phyloP scores from a whole-genome alignment of 305 asterid genomes.

The Fraxinus platypoda region DNA sequence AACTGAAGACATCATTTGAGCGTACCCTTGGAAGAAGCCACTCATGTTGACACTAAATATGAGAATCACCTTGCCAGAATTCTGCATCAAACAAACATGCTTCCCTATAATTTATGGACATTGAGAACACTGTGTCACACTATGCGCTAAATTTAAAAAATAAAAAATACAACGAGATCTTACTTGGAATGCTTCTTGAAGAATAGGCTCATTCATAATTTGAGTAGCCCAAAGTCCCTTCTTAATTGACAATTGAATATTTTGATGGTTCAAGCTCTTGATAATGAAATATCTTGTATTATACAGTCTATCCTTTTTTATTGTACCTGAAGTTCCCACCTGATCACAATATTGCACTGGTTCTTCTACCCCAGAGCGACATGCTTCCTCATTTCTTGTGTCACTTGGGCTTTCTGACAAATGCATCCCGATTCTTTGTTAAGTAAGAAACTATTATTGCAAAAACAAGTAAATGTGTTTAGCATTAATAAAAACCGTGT shows the following conservation, averaged over 20 bases:
- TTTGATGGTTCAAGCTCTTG: constrained; percentile 91
- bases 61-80: constrained; percentile 88
- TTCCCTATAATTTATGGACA: constrained; percentile 28
- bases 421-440: constrained; percentile 24
- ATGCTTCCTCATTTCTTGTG: constrained; percentile 46
- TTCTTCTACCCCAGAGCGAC: constrained; percentile 55
- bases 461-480: constrained; percentile 14
- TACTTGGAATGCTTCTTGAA: constrained; percentile 94
- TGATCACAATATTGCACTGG: constrained; percentile 41
- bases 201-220: constrained; percentile 94
- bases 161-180: constrained; percentile 40
- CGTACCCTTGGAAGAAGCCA: constrained; percentile 97
- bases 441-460: constrained; percentile 21
- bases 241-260: constrained; percentile 71
- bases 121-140: constrained; percentile 12
- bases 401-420: constrained; percentile 48
- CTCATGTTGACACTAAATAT: constrained; percentile 98
- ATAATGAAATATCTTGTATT: constrained; percentile 78
- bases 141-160: constrained; percentile 33
- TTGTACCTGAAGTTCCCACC: constrained; percentile 50
- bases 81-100: constrained; percentile 56
- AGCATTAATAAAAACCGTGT: constrained; percentile 7
- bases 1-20: constrained; percentile 82
- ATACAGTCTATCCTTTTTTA: constrained; percentile 44
- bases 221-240: constrained; percentile 98